These are phyloP conservation scores for Clonostachys rosea DNA, from an alignment of 2,329 filamentous ascomycete genomes.

Conservation along the genomic window DNA sequence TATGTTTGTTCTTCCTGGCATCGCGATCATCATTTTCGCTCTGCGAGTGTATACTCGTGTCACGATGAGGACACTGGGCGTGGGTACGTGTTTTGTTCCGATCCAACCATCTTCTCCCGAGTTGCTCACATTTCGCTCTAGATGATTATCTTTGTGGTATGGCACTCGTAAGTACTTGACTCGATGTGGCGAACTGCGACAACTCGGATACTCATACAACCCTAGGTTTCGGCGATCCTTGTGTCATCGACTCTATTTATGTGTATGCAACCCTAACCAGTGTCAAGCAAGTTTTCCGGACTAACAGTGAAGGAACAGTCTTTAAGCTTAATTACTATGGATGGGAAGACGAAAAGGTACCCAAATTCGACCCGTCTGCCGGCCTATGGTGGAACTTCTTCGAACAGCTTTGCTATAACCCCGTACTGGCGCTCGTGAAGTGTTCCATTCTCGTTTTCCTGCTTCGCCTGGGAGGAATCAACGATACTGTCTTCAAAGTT, in stretches of 20 bases:
- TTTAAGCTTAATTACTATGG: slow-evolving; percentile 23
- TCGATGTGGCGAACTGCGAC: not conserved
- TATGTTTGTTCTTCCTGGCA: slow-evolving; percentile 17
- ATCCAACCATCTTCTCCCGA: not conserved
- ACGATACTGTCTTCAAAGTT: slow-evolving; percentile 17
- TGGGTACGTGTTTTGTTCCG: slow-evolving; percentile 10
- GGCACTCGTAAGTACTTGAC: slow-evolving; percentile 11
- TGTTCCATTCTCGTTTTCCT: slow-evolving; percentile 38
- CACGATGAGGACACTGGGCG: slow-evolving; percentile 14
- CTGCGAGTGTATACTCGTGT: slow-evolving; percentile 14
- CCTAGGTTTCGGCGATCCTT: slow-evolving; percentile 7
- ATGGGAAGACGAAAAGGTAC: slow-evolving; percentile 11
- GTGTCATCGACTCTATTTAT: slow-evolving; percentile 7
- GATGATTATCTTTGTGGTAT: slow-evolving; percentile 17
- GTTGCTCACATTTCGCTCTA: slow-evolving; percentile 1
- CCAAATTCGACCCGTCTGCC: slow-evolving; percentile 3
- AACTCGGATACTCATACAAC: not conserved
- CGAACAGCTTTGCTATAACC: slow-evolving; percentile 36
- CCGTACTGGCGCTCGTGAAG: slow-evolving; percentile 38
- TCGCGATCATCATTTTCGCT: slow-evolving; percentile 13
- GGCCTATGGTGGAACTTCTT: slow-evolving; percentile 26
- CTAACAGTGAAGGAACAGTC: slow-evolving; percentile 3
- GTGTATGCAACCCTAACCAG: not conserved
- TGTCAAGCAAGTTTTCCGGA: not conserved
- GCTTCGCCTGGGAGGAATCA: slow-evolving; percentile 30